Conservation (phyloP, 176 grass and related monocot species). For the Alopecurus myosuroides region DNA sequence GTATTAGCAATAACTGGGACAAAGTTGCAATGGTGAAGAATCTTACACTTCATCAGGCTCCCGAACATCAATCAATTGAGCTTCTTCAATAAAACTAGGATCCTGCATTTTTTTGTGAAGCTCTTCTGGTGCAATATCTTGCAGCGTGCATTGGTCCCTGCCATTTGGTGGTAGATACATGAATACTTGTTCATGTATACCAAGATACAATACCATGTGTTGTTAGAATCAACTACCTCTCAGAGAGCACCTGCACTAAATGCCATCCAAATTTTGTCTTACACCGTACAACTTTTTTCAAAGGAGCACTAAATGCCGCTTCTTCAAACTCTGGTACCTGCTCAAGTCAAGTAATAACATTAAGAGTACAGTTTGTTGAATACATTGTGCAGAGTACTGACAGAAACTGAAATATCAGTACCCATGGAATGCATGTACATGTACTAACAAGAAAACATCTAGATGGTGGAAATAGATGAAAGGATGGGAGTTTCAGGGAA, state of each 20-base stretch:
- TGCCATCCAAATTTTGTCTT: conserved; percentile 99
- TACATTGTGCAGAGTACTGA: not conserved
- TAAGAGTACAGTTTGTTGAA: not conserved
- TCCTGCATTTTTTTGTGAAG: conserved; percentile 92
- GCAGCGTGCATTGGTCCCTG: conserved; percentile 78
- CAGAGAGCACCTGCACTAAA: conserved; percentile 94
- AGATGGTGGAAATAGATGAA: not conserved
- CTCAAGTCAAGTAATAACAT: conserved; percentile 27
- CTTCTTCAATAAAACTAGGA: conserved; percentile 74
- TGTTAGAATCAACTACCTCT: conserved; percentile 57
- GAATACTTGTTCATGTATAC: not conserved
- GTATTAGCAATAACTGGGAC: not conserved
- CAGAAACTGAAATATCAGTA: conserved; percentile 9
- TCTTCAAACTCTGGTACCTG: conserved; percentile 99
- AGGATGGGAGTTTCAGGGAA: not conserved
- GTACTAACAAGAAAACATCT: not conserved
- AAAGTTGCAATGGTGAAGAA: not conserved
- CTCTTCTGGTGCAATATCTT: conserved; percentile 80
- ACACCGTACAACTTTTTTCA: conserved; percentile 90
- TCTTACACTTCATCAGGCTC: conserved; percentile 98
- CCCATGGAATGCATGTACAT: not conserved
- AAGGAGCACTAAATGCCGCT: conserved; percentile 81
- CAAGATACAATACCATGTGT: not conserved
- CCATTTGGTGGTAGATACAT: conserved; percentile 11
- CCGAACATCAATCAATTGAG: conserved; percentile 90